Evolutionary conservation across 1,284 basidiomycete genomes (phyloP), one percentile per base, ranked within the genome.

Genomic region (Ustilago crameri): DNA sequence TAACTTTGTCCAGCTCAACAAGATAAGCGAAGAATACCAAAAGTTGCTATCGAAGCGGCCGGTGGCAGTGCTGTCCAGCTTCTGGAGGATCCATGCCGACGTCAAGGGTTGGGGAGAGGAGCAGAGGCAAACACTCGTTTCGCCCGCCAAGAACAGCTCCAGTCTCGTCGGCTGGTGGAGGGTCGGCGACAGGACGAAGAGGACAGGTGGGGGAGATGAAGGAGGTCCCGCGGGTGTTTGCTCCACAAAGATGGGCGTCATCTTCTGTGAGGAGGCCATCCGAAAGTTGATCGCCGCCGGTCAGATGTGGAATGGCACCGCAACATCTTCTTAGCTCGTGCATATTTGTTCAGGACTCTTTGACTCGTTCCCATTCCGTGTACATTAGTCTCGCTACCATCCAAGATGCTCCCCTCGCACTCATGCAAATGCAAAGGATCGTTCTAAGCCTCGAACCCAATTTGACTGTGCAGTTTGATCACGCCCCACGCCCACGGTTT

Each of bases 81-180:
- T 78, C 34, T 78, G 76, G 76, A 66, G 69, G 54, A 51, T 78
- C 1, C 73, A 74, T 30, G 50, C 57, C 10, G 76, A 78, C 27
- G 46, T 73, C 10, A 41, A 64, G 5, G 76, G 76, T 2, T 78
- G 74, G 74, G 76, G 53, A 15, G 46, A 68, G 38, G 53, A 64
- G 32, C 76, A 78, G 41, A 47, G 69, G 22, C 51, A 57, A 27
- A 54, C 44, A 7, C 40, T 69, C 2, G 66, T 75, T 4, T 53
- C 45, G 10, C 52, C 58, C 1, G 66, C 66, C 14, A 68, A 60
- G 49, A 61, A 65, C 51, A 42, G 51, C 35, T 54, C 65, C 3
- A 64, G 40, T 35, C 26, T 78, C n/a, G 69, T 76, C 23, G 76
- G 76, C 2, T 78, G 76, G 76, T 78, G 76, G 76, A 65, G 70